Percentiles rank a stretch among this genome's conserved stretches.
Evolutionary conservation across 2,329 filamentous ascomycete genomes (phyloP).

Genomic region (Periglandula ipomoeae): DNA sequence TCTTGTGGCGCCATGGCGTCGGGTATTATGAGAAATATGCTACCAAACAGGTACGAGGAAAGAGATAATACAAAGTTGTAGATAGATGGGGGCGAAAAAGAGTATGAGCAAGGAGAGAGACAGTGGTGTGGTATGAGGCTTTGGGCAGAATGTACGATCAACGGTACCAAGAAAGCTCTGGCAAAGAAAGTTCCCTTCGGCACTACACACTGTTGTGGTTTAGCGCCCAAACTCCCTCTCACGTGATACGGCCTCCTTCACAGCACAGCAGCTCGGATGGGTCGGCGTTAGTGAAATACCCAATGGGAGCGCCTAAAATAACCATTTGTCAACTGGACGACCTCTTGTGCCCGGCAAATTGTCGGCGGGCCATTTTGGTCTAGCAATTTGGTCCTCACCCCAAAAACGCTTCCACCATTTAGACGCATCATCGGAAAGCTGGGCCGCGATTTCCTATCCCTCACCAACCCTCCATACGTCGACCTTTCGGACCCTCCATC

Average conservation of each 20-base stretch:
- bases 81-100: conserved; percentile 4
- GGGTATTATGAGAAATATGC: conserved; percentile 10
- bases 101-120: conserved; percentile 15
- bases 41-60: conserved; percentile 12
- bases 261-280: no score
- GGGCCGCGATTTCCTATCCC: not conserved
- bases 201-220: not conserved
- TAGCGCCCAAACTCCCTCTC: not conserved
- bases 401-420: not conserved
- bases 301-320: conserved; percentile 1
- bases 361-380: conserved; percentile 14
- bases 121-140: conserved; percentile 10
- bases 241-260: conserved; percentile 6
- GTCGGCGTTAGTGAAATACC: no score
- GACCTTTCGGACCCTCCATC: conserved; percentile 8
- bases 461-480: not conserved
- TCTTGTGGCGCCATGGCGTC: conserved; percentile 57
- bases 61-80: conserved; percentile 9
- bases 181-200: conserved; percentile 10
- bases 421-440: not conserved
- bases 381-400: not conserved
- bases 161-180: conserved; percentile 11
- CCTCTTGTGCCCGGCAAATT: conserved; percentile 19
- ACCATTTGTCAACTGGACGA: not conserved
- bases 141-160: conserved; percentile 12